Evolutionary conservation across 441 rosid genomes (phyloP).

Genomic region (Manihot esculenta): DNA sequence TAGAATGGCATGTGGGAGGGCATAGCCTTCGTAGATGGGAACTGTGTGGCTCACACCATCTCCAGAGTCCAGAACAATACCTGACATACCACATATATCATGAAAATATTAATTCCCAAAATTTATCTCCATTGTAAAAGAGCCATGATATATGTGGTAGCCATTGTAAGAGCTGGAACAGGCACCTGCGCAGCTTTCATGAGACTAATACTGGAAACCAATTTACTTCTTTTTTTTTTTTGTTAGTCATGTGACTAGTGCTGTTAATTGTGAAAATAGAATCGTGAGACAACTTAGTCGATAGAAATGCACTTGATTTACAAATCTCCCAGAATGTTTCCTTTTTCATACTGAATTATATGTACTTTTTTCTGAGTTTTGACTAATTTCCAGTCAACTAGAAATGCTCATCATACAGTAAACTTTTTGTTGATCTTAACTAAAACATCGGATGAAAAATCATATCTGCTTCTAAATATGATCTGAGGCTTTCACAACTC

Average conservation of each 20-base stretch:
- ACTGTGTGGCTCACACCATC: too few species aligned
- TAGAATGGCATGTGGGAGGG: slow-evolving; percentile 66
- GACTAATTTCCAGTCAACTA: neutral
- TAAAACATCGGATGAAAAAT: neutral
- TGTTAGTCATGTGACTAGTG: neutral
- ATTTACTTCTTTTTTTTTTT: neutral
- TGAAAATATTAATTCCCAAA: neutral
- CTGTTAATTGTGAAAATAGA: neutral
- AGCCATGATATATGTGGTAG: neutral
- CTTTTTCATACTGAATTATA: neutral
- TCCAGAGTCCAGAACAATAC: too few species aligned
- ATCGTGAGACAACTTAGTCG: neutral
- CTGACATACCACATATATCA: slow-evolving; percentile 24
- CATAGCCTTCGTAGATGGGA: too few species aligned
- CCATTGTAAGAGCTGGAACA: neutral
- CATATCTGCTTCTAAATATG: neutral
- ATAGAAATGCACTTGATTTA: neutral
- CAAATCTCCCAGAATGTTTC: neutral
- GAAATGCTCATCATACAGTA: neutral
- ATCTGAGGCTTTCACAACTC: neutral
- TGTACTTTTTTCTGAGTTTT: neutral
- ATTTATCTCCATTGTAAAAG: neutral
- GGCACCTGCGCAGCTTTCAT: neutral
- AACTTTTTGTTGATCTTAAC: neutral
- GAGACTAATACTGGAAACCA: neutral